Base-by-base conservation (phyloP, 352 stramenopile genomes). In the Hyaloperonospora arabidopsidis region DNA sequence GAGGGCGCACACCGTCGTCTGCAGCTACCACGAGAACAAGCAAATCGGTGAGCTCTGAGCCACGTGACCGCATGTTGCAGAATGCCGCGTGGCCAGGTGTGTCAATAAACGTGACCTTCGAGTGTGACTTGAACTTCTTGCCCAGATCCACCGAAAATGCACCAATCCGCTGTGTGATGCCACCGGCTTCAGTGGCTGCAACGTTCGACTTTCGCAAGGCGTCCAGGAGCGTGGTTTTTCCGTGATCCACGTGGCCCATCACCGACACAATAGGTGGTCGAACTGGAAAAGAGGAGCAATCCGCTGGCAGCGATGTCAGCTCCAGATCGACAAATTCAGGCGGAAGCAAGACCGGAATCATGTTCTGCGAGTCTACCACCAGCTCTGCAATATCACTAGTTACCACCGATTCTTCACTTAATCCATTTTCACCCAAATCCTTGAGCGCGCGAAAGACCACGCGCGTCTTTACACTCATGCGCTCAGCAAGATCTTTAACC, bases 191-290 rank as follows among this genome's bases (percentile, higher is more conserved):
- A 13, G 83, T 84, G 2, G 79, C 80, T 0, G 95, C 97, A 14
- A 99, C 93, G 45, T 89, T 90, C 5, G 81, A 86, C 51, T 81
- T 97, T 77, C 76, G 86, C 49, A 89, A 83, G 13, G 86, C 79
- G 62, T 99, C 97, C 1, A 99, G 79, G 29, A 99, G 73, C 19
- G 95, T 98, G 2, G 97, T 99, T 72, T 99, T 99, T 59, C 97
- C 97, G 72, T 99, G 97, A 70, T 99, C 97, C 29, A 99, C 97
- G 67, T 99, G 97, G 8, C 97, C 97, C 97, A 99, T 99, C 36
- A 99, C 97, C 18, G 95, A 98, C 21, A 99, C 90, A 28, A 99
- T 92, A 14, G 97, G 95, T 34, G 81, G 72, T 17, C 84, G 79
- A 49, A 70, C 45, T 14, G 79, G 76, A 34, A 91, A 90, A 32